phyloP scores from a whole-genome alignment of 768 basidiomycete genomes.

The Leccinum truebloodii region DNA sequence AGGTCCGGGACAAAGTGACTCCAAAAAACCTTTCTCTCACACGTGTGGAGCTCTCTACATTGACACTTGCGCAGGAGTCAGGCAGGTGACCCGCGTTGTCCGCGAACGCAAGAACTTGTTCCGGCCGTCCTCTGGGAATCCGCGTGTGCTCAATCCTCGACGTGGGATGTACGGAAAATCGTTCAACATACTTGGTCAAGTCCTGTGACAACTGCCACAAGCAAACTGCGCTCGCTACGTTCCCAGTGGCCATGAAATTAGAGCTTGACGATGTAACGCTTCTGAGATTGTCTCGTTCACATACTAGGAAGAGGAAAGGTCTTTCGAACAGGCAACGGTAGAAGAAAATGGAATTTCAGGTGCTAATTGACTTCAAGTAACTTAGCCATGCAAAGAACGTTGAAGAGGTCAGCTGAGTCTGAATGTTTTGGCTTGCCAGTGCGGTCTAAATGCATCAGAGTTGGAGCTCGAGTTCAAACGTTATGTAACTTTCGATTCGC shows the following conservation, averaged over 20 bases:
- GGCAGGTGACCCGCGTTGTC: neutral
- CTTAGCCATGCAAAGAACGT: no score
- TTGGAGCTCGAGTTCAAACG: neutral
- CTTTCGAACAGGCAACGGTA: neutral
- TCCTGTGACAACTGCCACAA: neutral
- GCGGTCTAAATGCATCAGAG: no score
- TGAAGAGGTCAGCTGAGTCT: no score
- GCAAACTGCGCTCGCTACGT: neutral
- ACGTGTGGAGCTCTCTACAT: neutral
- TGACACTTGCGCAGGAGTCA: neutral
- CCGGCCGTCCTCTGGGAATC: neutral
- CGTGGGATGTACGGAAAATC: neutral
- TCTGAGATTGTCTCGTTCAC: neutral
- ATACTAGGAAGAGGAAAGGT: neutral
- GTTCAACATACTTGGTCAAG: neutral
- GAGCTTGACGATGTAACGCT: neutral
- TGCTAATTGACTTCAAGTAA: neutral
- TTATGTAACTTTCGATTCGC: no score
- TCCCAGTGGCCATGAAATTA: neutral
- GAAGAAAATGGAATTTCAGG: neutral
- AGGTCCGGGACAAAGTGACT: neutral
- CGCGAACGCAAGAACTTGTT: neutral
- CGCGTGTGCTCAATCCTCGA: neutral
- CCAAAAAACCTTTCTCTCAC: neutral
- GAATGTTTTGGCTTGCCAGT: no score